Evolutionary conservation across 2,329 filamentous ascomycete species (phyloP).

Genomic region (Hirsutella thompsonii): DNA sequence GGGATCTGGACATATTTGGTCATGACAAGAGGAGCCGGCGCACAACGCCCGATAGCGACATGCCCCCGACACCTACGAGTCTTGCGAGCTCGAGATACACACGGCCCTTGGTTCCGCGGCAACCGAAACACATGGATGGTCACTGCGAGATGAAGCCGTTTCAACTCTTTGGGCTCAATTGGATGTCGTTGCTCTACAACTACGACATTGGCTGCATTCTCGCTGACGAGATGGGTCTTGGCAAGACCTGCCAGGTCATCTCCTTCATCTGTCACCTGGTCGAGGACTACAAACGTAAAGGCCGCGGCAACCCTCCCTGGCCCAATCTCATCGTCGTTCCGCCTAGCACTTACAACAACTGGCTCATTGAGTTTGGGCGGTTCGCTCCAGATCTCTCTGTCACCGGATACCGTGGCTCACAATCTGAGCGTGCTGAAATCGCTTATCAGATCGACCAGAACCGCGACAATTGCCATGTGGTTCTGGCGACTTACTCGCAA

Average conservation of each 20-base stretch:
- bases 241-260: slow-evolving; percentile 96
- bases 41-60: slow-evolving; percentile 18
- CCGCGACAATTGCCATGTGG: slow-evolving; percentile 49
- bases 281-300: slow-evolving; percentile 37
- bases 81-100: slow-evolving; percentile 19
- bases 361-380: slow-evolving; percentile 77
- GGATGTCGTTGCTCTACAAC: slow-evolving; percentile 75
- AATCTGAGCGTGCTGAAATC: slow-evolving; percentile 54
- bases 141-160: slow-evolving; percentile 79
- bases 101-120: slow-evolving; percentile 35
- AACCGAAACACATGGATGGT: slow-evolving; percentile 67
- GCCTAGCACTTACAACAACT: slow-evolving; percentile 89
- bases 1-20: slow-evolving; percentile 36
- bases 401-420: slow-evolving; percentile 55
- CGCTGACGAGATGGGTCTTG: slow-evolving; percentile 93
- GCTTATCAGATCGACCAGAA: slow-evolving; percentile 52
- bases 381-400: slow-evolving; percentile 73
- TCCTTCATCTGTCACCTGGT: slow-evolving; percentile 77
- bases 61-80: slow-evolving; percentile 30
- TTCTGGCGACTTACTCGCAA: slow-evolving; percentile 50
- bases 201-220: slow-evolving; percentile 77
- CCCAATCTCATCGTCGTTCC: slow-evolving; percentile 80
- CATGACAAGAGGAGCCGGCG: slow-evolving; percentile 20
- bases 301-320: slow-evolving; percentile 34
- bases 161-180: slow-evolving; percentile 88